Evolutionary conservation across 2,329 filamentous ascomycete genomes (phyloP).

Genomic region (Talaromyces sp.): DNA sequence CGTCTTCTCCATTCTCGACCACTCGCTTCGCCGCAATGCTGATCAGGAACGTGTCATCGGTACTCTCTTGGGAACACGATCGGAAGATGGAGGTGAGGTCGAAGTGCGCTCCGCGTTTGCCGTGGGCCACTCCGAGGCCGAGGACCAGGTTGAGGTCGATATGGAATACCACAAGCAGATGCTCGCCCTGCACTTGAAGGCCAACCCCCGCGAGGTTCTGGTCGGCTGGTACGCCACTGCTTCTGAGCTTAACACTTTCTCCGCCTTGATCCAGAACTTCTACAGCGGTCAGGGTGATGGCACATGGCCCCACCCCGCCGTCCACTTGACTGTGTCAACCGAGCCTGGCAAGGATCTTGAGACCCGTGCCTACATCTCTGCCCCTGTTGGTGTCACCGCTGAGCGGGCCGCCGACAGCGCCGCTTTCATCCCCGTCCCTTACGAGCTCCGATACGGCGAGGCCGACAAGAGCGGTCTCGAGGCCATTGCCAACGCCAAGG

Average conservation of each 20-base stretch:
- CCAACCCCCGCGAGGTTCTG: slow-evolving; percentile 88
- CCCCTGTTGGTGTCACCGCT: slow-evolving; percentile 89
- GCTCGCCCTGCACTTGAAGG: slow-evolving; percentile 91
- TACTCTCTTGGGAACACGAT: slow-evolving; percentile 87
- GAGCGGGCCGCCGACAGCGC: slow-evolving; percentile 96
- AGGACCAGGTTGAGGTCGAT: slow-evolving; percentile 98
- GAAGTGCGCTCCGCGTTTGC: slow-evolving; percentile 96
- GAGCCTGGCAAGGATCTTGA: slow-evolving; percentile 86
- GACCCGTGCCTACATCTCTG: slow-evolving; percentile 91
- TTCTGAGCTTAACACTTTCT: slow-evolving; percentile 97
- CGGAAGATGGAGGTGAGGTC: slow-evolving; percentile 95
- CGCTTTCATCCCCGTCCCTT: slow-evolving; percentile 94
- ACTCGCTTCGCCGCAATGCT: slow-evolving; percentile 86
- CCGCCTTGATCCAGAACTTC: slow-evolving; percentile 98
- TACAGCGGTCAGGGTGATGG: slow-evolving; percentile 96
- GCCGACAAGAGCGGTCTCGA: slow-evolving; percentile 77
- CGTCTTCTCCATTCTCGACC: slow-evolving; percentile 74
- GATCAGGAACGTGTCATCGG: slow-evolving; percentile 96
- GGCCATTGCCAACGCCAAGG: slow-evolving; percentile 79
- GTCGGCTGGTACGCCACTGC: slow-evolving; percentile 99
- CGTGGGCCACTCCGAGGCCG: slow-evolving; percentile 96
- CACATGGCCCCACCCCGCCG: slow-evolving; percentile 94
- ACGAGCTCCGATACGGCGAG: slow-evolving; percentile 89
- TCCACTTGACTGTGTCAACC: slow-evolving; percentile 93
- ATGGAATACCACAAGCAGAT: slow-evolving; percentile 99